Evolutionary conservation across 2,329 filamentous ascomycete species (phyloP), one percentile per base, ranked within the genome.

Genomic region (Fusarium sp.): DNA sequence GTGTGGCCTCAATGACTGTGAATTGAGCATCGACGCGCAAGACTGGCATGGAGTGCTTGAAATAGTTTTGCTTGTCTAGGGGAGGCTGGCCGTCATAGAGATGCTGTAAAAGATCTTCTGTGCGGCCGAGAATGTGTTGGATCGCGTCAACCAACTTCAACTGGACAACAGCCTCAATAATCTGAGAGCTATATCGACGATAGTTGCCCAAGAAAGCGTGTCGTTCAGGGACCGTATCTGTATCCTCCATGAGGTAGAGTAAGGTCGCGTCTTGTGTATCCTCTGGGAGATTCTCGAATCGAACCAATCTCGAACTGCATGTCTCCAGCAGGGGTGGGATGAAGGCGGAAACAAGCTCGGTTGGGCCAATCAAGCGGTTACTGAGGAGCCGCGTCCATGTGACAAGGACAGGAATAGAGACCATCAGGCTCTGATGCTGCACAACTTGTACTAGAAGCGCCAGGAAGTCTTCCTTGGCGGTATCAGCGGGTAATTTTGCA

Each of bases 201-300:
- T 99, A 99, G 78, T 99, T 98, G 7, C 95, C 94, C 15, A 98
- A 87, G 80, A 99, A 99, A 2, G 94, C 94, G 82, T 99, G 96
- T 29, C 94, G 89, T 80, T 99, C 96, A 0, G 96, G 96, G 25
- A 95, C 86, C 0, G 95, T 98, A 78, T 99, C 96, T 62, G 97
- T 97, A 79, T 99, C 96, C 78, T 98, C 95, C 76, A 94, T 87
- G 3, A 99, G 86, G 73, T 97, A 96, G 15, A 94, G 85, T 65
- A 94, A 88, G 1, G 93, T 95, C 4, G 93, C 87, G 75, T 98
- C 92, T 50, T 93, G 89, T 0, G 91, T 92, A 70, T 97, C 93
- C 71, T 95, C 91, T 1, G 94, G 93, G 5, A 98, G 84, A 70
- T 88, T 91, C 80, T 99, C 96, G 81, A 97, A 99, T 60, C 94